These are phyloP conservation scores for Dissophora ornata DNA, from an alignment of 192 early-diverging fungal genomes.

Conservation along the genomic window DNA sequence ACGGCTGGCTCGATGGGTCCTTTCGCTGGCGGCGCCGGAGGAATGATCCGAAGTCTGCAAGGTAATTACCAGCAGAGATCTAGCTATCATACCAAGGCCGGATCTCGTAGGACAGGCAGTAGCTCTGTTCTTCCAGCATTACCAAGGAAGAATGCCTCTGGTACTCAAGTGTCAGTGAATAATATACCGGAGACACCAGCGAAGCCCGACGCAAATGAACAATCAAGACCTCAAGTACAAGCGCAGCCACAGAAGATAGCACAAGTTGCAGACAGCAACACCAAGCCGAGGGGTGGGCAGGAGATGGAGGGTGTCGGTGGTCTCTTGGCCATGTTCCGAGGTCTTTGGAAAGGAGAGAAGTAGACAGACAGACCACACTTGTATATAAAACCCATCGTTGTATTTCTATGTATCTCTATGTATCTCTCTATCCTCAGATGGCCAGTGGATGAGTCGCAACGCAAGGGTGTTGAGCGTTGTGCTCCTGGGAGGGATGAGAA, in stretches of 20 bases:
- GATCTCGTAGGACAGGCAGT: not conserved
- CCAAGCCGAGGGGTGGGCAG: not conserved
- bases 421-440: no score
- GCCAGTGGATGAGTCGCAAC: no score
- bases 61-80: constrained; percentile 23
- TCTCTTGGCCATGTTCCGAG: constrained; percentile 42
- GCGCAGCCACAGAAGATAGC: not conserved
- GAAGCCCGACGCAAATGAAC: no score
- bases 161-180: not conserved
- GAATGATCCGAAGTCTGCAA: constrained; percentile 13
- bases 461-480: no score
- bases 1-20: constrained; percentile 4
- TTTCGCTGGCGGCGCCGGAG: constrained; percentile 5
- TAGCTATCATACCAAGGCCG: constrained; percentile 20
- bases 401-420: no score
- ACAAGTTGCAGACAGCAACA: not conserved
- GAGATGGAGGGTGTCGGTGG: constrained; percentile 16
- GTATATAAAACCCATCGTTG: no score
- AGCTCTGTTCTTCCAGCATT: not conserved
- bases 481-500: no score
- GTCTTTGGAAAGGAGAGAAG: constrained; percentile 27
- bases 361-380: not conserved
- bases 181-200: not conserved
- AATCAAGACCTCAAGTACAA: not conserved
- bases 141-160: not conserved